Evolutionary conservation across 192 early-diverging fungal genomes (phyloP).

Genomic region (Backusella tarrabulga): DNA sequence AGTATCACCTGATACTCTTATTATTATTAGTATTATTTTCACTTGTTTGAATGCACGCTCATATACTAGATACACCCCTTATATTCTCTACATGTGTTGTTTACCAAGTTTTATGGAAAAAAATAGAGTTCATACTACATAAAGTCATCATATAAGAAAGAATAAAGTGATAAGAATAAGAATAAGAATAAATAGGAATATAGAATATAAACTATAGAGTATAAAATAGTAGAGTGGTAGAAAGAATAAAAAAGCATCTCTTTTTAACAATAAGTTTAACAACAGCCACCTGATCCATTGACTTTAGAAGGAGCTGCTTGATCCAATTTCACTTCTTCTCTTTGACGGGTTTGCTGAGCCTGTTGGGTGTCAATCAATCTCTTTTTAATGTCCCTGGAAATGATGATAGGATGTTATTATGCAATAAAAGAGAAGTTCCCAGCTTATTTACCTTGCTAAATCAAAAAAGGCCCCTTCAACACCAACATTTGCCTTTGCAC

Average conservation of each 20-base stretch:
- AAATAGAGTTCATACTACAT: background rate
- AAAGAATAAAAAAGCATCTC: background rate
- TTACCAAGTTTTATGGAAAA: no score
- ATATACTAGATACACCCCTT: no score
- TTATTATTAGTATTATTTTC: no score
- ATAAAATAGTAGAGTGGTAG: background rate
- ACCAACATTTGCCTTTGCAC: conserved; percentile 97
- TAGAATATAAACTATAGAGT: background rate
- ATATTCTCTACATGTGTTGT: no score
- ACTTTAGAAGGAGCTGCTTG: conserved; percentile 10
- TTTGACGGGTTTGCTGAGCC: conserved; percentile 34
- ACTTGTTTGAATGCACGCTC: no score
- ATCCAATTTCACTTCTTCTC: conserved; percentile 34
- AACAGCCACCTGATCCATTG: background rate
- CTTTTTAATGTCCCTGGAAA: conserved; percentile 94
- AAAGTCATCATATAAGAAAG: background rate
- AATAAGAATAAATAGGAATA: background rate
- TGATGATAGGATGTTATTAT: background rate
- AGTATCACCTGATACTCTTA: no score
- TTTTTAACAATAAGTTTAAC: background rate
- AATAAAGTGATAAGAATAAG: background rate
- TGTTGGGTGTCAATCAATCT: conserved; percentile 90
- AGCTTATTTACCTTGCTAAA: conserved; percentile 71
- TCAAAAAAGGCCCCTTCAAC: conserved; percentile 98
- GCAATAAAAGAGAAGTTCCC: background rate